Base-by-base conservation (phyloP, 2,329 filamentous ascomycete species). In the Periconia macrospinosa region DNA sequence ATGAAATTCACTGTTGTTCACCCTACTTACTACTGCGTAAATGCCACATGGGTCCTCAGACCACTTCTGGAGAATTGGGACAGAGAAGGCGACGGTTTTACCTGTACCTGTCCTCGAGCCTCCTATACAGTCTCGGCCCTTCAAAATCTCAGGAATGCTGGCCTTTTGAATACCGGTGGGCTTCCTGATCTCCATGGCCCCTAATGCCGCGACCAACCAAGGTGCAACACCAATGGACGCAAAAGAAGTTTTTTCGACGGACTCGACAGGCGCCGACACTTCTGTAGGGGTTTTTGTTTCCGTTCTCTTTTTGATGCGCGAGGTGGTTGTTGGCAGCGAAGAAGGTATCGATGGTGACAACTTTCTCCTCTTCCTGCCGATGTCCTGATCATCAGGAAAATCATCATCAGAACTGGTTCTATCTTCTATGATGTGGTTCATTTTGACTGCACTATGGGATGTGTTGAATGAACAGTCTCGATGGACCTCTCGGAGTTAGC, bases 31-130 rank as follows among this genome's bases (percentile, higher is more conserved):
- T 6, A 99, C 79, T 1, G 86, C 93, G 73, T 91, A 99, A 64
- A 97, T 93, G 42, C 91, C 94, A 54, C 88, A 88, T 1, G 94
- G 94, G 76, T 99, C 92, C 68, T 92, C 84, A 2, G 93, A 86
- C 92, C 92, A 97, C 74, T 88, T 89, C 72, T 97, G 93, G 58
- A 99, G 78, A 55, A 99, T 96, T 0, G 94, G 94, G 10, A 92
- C 91, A 1, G 93, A 90, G 74, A 99, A 99, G 1, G 94, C 92
- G 42, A 97, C 87, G 3, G 94, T 99, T 79, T 99, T 99, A 76
- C 94, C 94, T 13, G 93, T 97, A 79, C 94, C 94, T 0, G 94
- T 99, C 58, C 92, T 84, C 69, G 91, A 96, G 37, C 92, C 92
- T 69, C 94, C 94, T 64, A 99, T 97, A 70, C 68, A 97, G 76